Evolutionary conservation across 352 stramenopile genomes (phyloP).

Genomic region (Pythium volutum): DNA sequence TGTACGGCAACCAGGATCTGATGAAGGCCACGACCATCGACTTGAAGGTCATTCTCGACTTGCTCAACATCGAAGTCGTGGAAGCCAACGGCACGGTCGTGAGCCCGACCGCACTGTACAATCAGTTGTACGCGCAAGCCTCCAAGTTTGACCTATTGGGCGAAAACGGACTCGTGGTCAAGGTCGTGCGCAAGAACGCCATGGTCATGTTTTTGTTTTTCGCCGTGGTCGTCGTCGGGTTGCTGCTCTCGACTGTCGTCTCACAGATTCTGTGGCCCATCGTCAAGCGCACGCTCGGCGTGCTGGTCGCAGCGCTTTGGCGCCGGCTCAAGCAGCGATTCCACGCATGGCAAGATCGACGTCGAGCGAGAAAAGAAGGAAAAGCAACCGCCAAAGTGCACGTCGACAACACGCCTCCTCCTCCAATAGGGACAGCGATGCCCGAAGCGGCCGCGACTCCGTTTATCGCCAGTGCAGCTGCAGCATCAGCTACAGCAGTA

Average conservation of each 20-base stretch:
- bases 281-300: conserved; percentile 8
- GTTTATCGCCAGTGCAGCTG: background rate
- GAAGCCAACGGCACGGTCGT: conserved; percentile 20
- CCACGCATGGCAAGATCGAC: background rate
- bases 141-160: conserved; percentile 47
- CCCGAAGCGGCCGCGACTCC: background rate
- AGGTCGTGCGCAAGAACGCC: conserved; percentile 66
- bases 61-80: conserved; percentile 27
- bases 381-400: conserved; percentile 9
- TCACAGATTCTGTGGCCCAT: conserved; percentile 37
- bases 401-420: background rate
- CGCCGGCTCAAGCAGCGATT: background rate
- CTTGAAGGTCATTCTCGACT: conserved; percentile 32
- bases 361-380: background rate
- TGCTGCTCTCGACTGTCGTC: conserved; percentile 63
- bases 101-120: conserved; percentile 37
- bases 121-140: conserved; percentile 37
- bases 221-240: conserved; percentile 37
- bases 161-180: conserved; percentile 58
- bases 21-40: conserved; percentile 56
- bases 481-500: background rate
- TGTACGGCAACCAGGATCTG: conserved; percentile 76
- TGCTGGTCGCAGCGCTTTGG: background rate
- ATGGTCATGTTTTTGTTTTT: conserved; percentile 77
- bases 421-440: too few species aligned